These are phyloP conservation scores for Arxiozyma telluris DNA, from an alignment of 1,139 yeast species.

Conservation along the genomic window DNA sequence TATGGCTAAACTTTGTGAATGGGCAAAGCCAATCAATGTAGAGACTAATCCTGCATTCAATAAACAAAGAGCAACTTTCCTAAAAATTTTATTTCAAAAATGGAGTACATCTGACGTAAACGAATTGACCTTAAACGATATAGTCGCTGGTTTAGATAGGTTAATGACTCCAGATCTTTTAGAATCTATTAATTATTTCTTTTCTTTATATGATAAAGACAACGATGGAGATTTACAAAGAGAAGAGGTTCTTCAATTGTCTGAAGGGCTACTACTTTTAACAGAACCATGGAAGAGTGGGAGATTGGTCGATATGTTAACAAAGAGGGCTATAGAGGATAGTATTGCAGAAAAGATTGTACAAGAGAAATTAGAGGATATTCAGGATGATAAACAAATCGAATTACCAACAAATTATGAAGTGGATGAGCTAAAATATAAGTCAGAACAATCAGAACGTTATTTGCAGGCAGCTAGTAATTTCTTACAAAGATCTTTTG, in stretches of 20 bases:
- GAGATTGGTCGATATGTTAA: conserved; percentile 46
- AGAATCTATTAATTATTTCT: conserved; percentile 71
- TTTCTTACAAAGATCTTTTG: conserved; percentile 81
- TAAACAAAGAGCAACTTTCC: conserved; percentile 37
- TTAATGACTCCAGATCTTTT: conserved; percentile 67
- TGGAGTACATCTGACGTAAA: conserved; percentile 58
- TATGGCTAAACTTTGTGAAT: conserved; percentile 73
- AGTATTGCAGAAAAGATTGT: conserved; percentile 55
- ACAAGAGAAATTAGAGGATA: conserved; percentile 24
- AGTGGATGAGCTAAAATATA: conserved; percentile 54
- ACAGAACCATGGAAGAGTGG: conserved; percentile 83
- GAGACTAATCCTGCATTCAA: conserved; percentile 31
- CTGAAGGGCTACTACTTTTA: conserved; percentile 76
- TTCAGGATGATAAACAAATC: conserved; percentile 30
- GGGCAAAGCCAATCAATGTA: conserved; percentile 44
- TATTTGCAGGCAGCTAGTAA: conserved; percentile 81
- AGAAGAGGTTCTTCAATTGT: conserved; percentile 71
- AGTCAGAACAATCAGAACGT: conserved; percentile 65
- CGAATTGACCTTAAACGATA: conserved; percentile 56
- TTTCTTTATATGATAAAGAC: conserved; percentile 60
- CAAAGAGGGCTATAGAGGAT: conserved; percentile 52
- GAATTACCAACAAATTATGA: conserved; percentile 50
- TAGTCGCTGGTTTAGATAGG: conserved; percentile 63
- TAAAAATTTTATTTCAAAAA: conserved; percentile 53
- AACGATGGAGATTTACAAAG: conserved; percentile 57